These are phyloP conservation scores for Myxozyma nipponensis DNA, from an alignment of 805 yeast species.

Conservation along the genomic window DNA sequence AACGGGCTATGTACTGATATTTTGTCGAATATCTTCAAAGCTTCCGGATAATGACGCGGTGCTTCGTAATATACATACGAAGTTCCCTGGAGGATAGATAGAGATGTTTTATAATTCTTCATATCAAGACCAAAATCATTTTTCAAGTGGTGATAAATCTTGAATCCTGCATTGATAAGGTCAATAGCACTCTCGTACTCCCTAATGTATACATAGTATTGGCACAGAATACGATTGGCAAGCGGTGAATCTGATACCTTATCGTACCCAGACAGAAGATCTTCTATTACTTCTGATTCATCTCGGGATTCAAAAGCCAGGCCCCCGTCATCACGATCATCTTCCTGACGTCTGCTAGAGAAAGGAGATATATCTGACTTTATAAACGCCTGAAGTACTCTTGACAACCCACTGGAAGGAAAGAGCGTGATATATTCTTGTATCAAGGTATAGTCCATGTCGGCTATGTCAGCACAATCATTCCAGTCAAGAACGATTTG, in stretches of 20 bases:
- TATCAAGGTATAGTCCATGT: slow-evolving; percentile 47
- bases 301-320: slow-evolving; percentile 8
- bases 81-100: slow-evolving; percentile 51
- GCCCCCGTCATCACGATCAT: slow-evolving; percentile 19
- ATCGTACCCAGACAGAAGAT: slow-evolving; percentile 44
- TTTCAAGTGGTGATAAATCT: slow-evolving; percentile 33
- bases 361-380: slow-evolving; percentile 68
- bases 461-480: slow-evolving; percentile 51
- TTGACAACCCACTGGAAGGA: slow-evolving; percentile 58
- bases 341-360: slow-evolving; percentile 17
- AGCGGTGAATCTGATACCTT: slow-evolving; percentile 45
- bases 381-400: slow-evolving; percentile 57
- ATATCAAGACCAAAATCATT: slow-evolving; percentile 5
- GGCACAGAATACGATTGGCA: slow-evolving; percentile 62
- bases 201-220: slow-evolving; percentile 54
- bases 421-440: slow-evolving; percentile 54
- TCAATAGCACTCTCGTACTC: slow-evolving; percentile 63
- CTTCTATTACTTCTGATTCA: slow-evolving; percentile 11
- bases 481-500: slow-evolving; percentile 66
- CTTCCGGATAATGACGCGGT: slow-evolving; percentile 78
- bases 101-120: slow-evolving; percentile 9
- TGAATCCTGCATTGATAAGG: slow-evolving; percentile 57
- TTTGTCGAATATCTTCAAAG: slow-evolving; percentile 64
- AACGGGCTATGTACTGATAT: slow-evolving; percentile 48
- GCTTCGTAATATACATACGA: slow-evolving; percentile 82